Conservation (phyloP, 129 eudicot species). For the Gnaphalium uliginosum region DNA sequence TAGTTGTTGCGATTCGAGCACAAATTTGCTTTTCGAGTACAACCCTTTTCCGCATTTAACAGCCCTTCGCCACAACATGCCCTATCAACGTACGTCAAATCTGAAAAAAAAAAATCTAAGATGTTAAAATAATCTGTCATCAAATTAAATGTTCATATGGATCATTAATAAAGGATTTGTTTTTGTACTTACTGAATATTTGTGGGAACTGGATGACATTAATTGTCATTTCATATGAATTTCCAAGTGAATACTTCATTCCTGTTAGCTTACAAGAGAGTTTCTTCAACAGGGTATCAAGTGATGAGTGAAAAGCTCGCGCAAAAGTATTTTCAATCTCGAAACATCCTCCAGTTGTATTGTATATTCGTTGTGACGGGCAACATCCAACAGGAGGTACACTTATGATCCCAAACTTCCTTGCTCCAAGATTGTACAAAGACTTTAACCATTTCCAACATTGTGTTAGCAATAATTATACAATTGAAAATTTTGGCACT, state of each 20-base stretch:
- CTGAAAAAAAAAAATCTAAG: slow-evolving; percentile 27
- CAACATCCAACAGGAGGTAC: slow-evolving; percentile 74
- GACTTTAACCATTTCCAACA: slow-evolving; percentile 27
- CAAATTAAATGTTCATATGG: background rate
- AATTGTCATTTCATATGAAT: slow-evolving; percentile 57
- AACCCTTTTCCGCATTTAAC: slow-evolving; percentile 48
- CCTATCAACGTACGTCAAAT: slow-evolving; percentile 39
- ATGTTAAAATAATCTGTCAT: too few species aligned
- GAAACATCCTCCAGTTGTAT: slow-evolving; percentile 49
- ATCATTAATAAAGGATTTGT: background rate
- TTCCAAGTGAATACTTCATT: slow-evolving; percentile 64
- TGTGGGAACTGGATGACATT: slow-evolving; percentile 48
- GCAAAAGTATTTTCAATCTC: slow-evolving; percentile 51
- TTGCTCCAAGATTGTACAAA: slow-evolving; percentile 67
- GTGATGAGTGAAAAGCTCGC: slow-evolving; percentile 41
- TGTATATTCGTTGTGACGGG: slow-evolving; percentile 54
- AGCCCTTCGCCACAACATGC: slow-evolving; percentile 75
- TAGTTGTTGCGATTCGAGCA: slow-evolving; percentile 47
- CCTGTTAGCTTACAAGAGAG: slow-evolving; percentile 45
- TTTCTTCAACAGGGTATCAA: slow-evolving; percentile 38
- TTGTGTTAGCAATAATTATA: background rate
- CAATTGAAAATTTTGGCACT: background rate
- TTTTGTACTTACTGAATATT: slow-evolving; percentile 43
- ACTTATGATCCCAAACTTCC: slow-evolving; percentile 65
- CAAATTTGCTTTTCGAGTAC: slow-evolving; percentile 46